Conservation (phyloP, 306 rosid genomes). For the Vachellia pachyceras region DNA sequence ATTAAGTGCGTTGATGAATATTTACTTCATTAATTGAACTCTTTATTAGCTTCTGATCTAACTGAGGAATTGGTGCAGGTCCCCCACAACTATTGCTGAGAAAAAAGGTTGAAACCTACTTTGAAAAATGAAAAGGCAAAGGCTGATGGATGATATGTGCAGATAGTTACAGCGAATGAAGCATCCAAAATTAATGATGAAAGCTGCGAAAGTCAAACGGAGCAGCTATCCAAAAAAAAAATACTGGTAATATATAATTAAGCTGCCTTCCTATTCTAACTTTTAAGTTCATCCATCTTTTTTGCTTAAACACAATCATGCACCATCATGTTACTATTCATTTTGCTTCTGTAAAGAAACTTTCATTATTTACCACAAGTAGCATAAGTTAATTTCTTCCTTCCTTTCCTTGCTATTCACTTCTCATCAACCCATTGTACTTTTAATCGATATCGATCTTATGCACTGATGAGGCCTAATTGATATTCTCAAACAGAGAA, state of each 20-base stretch:
- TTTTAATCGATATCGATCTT: neutral
- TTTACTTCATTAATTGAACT: neutral
- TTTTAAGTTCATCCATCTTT: neutral
- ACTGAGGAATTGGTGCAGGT: neutral
- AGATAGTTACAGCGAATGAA: neutral
- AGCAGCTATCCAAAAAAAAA: neutral
- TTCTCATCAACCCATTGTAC: constrained; percentile 4
- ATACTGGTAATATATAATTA: neutral
- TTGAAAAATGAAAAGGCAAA: neutral
- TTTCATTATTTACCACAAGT: neutral
- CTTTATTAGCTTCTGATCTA: neutral
- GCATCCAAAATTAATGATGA: neutral
- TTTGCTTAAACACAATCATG: constrained; percentile 14
- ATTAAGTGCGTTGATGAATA: too few relatives aligned
- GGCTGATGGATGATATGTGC: neutral
- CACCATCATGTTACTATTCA: constrained; percentile 10
- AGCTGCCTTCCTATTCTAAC: constrained; percentile 12
- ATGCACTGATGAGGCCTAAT: neutral
- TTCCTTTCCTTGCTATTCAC: constrained; percentile 1
- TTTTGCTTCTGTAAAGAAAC: constrained; percentile 4
- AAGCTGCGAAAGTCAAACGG: constrained; percentile 9
- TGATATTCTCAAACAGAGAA: neutral
- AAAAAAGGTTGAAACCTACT: neutral
- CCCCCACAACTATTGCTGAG: neutral
- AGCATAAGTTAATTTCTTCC: too few relatives aligned